Conservation (phyloP, 306 rosid species). For the Sindora glabra region DNA sequence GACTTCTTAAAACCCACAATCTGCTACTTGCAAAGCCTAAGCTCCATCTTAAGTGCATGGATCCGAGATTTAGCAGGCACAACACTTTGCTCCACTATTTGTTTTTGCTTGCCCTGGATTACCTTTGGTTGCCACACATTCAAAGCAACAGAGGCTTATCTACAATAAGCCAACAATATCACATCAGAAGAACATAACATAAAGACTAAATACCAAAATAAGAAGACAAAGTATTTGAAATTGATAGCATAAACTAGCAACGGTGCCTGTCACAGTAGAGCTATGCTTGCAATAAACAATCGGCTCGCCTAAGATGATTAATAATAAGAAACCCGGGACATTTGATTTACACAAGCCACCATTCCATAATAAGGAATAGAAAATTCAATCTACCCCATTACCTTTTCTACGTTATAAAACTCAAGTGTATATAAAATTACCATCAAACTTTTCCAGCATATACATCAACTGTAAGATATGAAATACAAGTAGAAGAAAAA, state of each 20-base stretch:
- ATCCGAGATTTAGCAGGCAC: slow-evolving; percentile 49
- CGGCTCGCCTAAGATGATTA: background rate
- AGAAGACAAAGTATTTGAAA: too few relatives aligned
- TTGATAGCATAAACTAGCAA: background rate
- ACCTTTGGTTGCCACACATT: slow-evolving; percentile 87
- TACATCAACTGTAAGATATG: too few relatives aligned
- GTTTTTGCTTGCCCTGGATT: slow-evolving; percentile 39
- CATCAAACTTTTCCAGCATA: too few relatives aligned
- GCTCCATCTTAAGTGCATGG: slow-evolving; percentile 48
- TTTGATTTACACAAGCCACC: background rate
- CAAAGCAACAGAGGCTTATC: slow-evolving; percentile 77
- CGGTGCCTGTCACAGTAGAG: background rate
- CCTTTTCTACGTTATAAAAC: too few relatives aligned
- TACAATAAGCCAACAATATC: slow-evolving; percentile 20
- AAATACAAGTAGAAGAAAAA: background rate
- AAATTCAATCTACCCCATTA: too few relatives aligned
- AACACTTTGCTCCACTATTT: slow-evolving; percentile 47
- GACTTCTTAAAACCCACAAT: slow-evolving; percentile 44
- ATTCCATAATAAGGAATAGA: background rate
- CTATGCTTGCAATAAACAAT: background rate
- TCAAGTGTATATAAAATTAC: too few relatives aligned
- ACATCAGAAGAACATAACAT: background rate
- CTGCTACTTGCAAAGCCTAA: slow-evolving; percentile 49
- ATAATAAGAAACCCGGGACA: background rate
- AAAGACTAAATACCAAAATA: background rate